Base-by-base conservation (phyloP, 2,329 filamentous ascomycete genomes). In the Sporothrix inflata region DNA sequence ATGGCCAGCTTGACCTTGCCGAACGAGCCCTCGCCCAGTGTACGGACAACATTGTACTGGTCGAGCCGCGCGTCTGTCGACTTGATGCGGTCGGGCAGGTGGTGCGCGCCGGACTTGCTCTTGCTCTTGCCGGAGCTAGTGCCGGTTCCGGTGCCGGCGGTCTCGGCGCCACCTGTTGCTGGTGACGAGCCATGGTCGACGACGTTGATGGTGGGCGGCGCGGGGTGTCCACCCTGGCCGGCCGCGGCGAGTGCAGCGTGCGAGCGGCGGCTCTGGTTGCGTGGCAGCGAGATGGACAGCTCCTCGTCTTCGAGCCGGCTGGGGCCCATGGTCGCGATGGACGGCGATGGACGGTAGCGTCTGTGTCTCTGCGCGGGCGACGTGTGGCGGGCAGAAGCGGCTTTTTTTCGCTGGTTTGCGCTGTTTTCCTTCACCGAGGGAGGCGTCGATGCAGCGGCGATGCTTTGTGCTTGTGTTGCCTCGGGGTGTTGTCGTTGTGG, bases 1-100 rank as follows among this genome's bases (percentile, higher is more conserved):
- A 94, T 92, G 27, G 96, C 96, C 77, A 99, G 89, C 86, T 98
- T 98, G 81, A 99, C 96, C 84, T 99, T 99, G 78, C 96, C 96
- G 81, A 99, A 99, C 2, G 94, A 98, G 63, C 96, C 96, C 83
- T 99, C 96, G 72, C 96, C 96, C 16, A 99, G 87, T 19, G 95
- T 98, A 80, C 91, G 91, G 77, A 97, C 87, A 72, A 98, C 91
- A 78, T 92, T 92, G 85, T 99, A 99, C 84, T 95, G 92, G 84
- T 92, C 93, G 75, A 76, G 75, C 38, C 78, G 77, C 67, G 81
- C 79, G 72, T 79, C 82, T 77, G 77, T 79, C 76, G 79, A 78
- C 72, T 76, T 77, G 75, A 77, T 76, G 74, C 76, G 76, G 73
- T 74, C 71, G 27, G 68, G 71, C 60, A 75, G 57, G 42, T 74